Conservation (phyloP, 2,329 filamentous ascomycete genomes). For the Chaetomium olivaceum region DNA sequence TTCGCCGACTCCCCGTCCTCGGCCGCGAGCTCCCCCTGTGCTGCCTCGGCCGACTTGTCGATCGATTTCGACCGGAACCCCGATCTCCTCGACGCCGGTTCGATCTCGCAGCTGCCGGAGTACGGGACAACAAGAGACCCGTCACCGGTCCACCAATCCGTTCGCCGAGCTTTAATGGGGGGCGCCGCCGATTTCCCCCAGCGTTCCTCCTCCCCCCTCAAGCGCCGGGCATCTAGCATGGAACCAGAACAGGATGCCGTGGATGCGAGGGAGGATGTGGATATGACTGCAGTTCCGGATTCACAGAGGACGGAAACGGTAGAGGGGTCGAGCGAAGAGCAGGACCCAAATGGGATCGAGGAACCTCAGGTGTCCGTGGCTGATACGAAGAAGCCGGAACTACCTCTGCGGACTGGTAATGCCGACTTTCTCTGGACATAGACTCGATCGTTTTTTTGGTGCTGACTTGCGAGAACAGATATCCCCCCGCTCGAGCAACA, state of each 20-base stretch:
- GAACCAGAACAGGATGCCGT: conserved; percentile 48
- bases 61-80: conserved; percentile 56
- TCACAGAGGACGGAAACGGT: conserved; percentile 25
- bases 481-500: conserved; percentile 56
- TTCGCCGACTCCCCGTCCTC: conserved; percentile 56
- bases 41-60: conserved; percentile 58
- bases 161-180: conserved; percentile 59
- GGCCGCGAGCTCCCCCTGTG: conserved; percentile 58
- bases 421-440: background rate
- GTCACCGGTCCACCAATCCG: conserved; percentile 53
- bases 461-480: conserved; percentile 29
- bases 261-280: conserved; percentile 47
- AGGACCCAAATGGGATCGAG: conserved; percentile 11
- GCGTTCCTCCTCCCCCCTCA: conserved; percentile 64
- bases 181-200: conserved; percentile 59
- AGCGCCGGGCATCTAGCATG: conserved; percentile 64
- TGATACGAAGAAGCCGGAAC: conserved; percentile 22
- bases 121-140: conserved; percentile 46
- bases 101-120: conserved; percentile 38
- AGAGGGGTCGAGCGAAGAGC: conserved; percentile 21
- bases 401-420: conserved; percentile 33
- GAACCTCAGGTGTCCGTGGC: conserved; percentile 1
- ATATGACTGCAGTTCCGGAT: conserved; percentile 44
- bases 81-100: conserved; percentile 46
- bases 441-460: background rate